Percentiles rank a stretch among this genome's conserved stretches.
These are phyloP conservation scores for Dimargaris cristalligena DNA, from an alignment of 192 early-diverging fungal species.

Conservation along the genomic window DNA sequence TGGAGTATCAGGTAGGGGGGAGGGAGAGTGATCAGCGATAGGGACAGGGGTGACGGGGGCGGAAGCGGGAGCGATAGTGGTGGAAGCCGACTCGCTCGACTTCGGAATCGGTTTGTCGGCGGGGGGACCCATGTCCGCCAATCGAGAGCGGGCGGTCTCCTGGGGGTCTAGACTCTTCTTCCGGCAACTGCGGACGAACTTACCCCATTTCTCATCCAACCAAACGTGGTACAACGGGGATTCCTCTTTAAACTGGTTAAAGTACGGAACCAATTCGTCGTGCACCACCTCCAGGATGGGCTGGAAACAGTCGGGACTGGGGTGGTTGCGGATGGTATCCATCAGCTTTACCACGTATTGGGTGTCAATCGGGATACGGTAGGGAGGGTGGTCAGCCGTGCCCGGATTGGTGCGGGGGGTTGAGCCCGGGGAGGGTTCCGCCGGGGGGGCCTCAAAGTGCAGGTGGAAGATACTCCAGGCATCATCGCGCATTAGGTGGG, in stretches of 20 bases:
- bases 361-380: constrained; percentile 1
- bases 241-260: not conserved
- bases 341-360: not conserved
- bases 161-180: not conserved
- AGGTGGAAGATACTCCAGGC: constrained; percentile 12
- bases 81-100: too few relatives aligned
- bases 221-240: constrained; percentile 7
- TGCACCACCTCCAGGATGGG: not conserved
- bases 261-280: not conserved
- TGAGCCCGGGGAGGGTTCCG: not conserved
- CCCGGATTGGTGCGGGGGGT: not conserved
- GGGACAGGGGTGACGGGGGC: too few relatives aligned
- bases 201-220: constrained; percentile 6
- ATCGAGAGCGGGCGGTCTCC: not conserved
- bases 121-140: too few relatives aligned
- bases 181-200: not conserved
- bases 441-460: constrained; percentile 1
- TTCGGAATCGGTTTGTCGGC: too few relatives aligned
- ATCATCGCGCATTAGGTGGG: constrained; percentile 9
- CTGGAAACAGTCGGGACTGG: constrained; percentile 9
- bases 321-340: not conserved
- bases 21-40: too few relatives aligned
- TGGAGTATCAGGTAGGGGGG: too few relatives aligned
- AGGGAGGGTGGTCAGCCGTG: too few relatives aligned
- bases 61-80: too few relatives aligned